Conservation (phyloP, 1,139 yeast genomes). For the Hyphopichia fennica region DNA sequence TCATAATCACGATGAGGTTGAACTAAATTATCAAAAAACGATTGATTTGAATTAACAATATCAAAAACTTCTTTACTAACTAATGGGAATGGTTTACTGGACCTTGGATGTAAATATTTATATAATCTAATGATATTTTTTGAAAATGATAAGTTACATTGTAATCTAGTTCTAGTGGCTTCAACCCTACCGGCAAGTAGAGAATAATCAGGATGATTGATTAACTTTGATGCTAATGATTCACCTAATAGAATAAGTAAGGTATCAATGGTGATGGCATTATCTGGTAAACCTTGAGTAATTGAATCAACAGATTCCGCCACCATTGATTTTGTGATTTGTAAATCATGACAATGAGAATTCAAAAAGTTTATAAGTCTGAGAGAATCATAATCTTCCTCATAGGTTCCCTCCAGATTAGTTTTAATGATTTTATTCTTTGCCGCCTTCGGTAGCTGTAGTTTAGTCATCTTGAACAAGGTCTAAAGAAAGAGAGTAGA, state of each 20-base stretch:
- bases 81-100: slow-evolving; percentile 15
- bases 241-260: slow-evolving; percentile 43
- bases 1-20: slow-evolving; percentile 38
- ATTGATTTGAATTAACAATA: slow-evolving; percentile 29
- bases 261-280: slow-evolving; percentile 24
- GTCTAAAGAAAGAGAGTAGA: no score
- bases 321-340: slow-evolving; percentile 17
- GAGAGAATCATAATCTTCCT: slow-evolving; percentile 11
- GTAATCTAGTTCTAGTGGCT: slow-evolving; percentile 30
- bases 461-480: slow-evolving; percentile 12
- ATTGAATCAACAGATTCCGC: slow-evolving; percentile 23
- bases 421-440: not conserved
- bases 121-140: slow-evolving; percentile 29
- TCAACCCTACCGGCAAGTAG: slow-evolving; percentile 49
- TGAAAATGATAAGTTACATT: slow-evolving; percentile 27
- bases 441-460: not conserved
- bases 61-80: slow-evolving; percentile 29
- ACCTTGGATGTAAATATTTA: slow-evolving; percentile 7
- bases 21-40: slow-evolving; percentile 36
- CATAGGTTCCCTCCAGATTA: not conserved
- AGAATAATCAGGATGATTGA: slow-evolving; percentile 48
- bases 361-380: slow-evolving; percentile 16
- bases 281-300: slow-evolving; percentile 32
- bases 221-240: slow-evolving; percentile 43
- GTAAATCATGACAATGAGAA: slow-evolving; percentile 19